Conservation (phyloP, 2,329 filamentous ascomycete genomes). For the Ceratocystis huliohia region DNA sequence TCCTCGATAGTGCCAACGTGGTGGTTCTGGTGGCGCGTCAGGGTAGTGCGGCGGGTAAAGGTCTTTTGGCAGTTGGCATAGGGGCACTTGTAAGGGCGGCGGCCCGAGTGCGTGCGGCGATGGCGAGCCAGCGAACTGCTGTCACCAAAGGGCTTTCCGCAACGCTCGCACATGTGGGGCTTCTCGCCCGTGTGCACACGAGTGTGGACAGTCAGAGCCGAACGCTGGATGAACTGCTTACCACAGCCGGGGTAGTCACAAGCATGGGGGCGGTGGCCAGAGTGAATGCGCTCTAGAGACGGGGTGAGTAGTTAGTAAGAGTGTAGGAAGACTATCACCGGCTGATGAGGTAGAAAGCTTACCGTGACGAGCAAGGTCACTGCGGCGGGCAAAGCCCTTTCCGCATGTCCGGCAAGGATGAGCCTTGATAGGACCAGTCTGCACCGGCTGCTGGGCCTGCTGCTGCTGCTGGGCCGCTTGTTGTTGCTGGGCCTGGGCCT, state of each 20-base stretch:
- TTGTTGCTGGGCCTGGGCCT: conserved; percentile 27
- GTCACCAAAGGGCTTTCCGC: conserved; percentile 96
- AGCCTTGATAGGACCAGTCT: conserved; percentile 42
- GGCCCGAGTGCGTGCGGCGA: conserved; percentile 87
- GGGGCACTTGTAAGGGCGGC: conserved; percentile 92
- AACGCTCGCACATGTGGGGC: conserved; percentile 93
- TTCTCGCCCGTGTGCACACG: conserved; percentile 97
- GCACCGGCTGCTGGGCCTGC: conserved; percentile 25
- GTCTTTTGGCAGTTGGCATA: conserved; percentile 98
- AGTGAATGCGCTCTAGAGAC: conserved; percentile 83
- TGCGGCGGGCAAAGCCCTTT: conserved; percentile 85
- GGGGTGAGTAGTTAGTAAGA: conserved; percentile 23
- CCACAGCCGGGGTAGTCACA: conserved; percentile 81
- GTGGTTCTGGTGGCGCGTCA: conserved; percentile 91
- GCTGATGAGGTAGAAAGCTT: conserved; percentile 29
- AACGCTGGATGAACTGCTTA: conserved; percentile 95
- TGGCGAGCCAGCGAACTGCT: conserved; percentile 89
- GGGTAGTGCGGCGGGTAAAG: conserved; percentile 85
- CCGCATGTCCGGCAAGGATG: conserved; percentile 82
- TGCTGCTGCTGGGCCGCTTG: conserved; percentile 24
- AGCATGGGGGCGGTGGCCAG: conserved; percentile 75
- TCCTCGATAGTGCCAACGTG: conserved; percentile 93
- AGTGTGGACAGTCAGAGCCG: conserved; percentile 85
- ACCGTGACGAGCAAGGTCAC: conserved; percentile 92
- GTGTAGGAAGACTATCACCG: neutral